These are phyloP conservation scores for Cotoneaster glaucophyllus DNA, from an alignment of 306 rosid genomes.

Conservation along the genomic window DNA sequence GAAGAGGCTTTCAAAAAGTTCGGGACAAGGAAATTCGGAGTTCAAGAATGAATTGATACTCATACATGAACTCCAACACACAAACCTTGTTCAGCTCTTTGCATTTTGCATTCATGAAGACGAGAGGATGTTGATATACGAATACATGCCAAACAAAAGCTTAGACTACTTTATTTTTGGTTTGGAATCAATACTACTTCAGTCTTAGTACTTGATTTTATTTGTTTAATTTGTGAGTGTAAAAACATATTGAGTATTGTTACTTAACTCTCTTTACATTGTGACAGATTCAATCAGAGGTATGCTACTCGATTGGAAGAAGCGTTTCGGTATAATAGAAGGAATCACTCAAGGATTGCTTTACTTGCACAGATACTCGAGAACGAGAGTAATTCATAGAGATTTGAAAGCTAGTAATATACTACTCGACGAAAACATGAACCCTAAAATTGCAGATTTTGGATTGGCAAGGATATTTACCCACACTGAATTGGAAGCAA, in stretches of 20 bases:
- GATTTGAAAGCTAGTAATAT: slow-evolving; percentile 8
- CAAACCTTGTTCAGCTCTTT: background rate
- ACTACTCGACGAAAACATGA: slow-evolving; percentile 7
- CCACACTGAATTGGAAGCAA: slow-evolving; percentile 1
- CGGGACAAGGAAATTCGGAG: background rate
- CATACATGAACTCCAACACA: slow-evolving; percentile 8
- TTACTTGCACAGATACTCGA: background rate
- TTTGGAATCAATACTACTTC: background rate
- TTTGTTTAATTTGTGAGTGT: background rate
- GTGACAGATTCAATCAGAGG: background rate
- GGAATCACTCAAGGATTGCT: slow-evolving; percentile 5
- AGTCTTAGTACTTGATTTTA: background rate
- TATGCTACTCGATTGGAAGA: background rate
- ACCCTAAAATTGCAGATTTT: background rate
- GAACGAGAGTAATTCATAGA: background rate
- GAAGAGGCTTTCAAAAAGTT: slow-evolving; percentile 25
- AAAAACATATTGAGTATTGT: background rate
- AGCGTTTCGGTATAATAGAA: background rate
- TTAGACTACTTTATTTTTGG: slow-evolving; percentile 4
- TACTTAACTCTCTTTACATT: background rate
- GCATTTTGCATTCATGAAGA: slow-evolving; percentile 9
- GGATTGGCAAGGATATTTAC: background rate
- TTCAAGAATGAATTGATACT: slow-evolving; percentile 8
- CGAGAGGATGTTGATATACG: slow-evolving; percentile 4
- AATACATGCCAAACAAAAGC: slow-evolving; percentile 3